phyloP scores from a whole-genome alignment of 1,284 basidiomycete species.

The Microbotryum scabiosae region DNA sequence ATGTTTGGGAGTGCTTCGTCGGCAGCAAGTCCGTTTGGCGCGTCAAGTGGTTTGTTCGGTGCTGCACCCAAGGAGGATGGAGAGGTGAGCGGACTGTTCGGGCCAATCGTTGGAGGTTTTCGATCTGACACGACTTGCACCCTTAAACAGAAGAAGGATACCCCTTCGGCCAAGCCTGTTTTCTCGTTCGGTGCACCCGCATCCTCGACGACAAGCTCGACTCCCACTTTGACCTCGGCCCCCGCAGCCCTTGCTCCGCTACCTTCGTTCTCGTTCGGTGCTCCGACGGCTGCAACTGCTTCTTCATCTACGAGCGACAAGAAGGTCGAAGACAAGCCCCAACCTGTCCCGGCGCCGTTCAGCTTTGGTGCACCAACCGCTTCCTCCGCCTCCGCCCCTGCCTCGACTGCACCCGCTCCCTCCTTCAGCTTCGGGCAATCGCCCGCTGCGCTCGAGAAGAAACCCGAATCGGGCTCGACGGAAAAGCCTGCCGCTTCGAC shows the following conservation, averaged over 20 bases:
- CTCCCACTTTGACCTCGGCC: not conserved
- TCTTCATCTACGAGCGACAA: not conserved
- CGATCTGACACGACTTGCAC: not conserved
- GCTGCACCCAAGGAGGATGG: not conserved
- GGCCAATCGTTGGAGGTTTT: not conserved
- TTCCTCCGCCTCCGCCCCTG: not conserved
- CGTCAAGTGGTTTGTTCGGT: not conserved
- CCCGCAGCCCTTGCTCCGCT: not conserved
- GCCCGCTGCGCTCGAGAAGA: not conserved
- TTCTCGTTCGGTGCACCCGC: constrained; percentile 2
- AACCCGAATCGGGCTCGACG: constrained; percentile 8
- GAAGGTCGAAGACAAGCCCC: constrained; percentile 3
- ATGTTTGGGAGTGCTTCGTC: not conserved
- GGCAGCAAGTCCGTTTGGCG: not conserved
- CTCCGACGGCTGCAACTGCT: not conserved
- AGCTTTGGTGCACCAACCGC: constrained; percentile 6
- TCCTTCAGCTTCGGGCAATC: constrained; percentile 17
- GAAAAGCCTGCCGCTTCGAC: constrained; percentile 6
- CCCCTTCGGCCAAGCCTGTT: not conserved
- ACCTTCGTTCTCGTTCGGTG: not conserved
- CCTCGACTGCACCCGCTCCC: not conserved
- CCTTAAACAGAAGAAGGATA: not conserved
- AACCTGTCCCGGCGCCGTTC: constrained; percentile 5
- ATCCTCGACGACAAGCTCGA: not conserved
- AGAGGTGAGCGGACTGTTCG: not conserved